These are phyloP conservation scores for Coniferiporia sulphurascens DNA, from an alignment of 1,284 basidiomycete genomes.

Conservation along the genomic window DNA sequence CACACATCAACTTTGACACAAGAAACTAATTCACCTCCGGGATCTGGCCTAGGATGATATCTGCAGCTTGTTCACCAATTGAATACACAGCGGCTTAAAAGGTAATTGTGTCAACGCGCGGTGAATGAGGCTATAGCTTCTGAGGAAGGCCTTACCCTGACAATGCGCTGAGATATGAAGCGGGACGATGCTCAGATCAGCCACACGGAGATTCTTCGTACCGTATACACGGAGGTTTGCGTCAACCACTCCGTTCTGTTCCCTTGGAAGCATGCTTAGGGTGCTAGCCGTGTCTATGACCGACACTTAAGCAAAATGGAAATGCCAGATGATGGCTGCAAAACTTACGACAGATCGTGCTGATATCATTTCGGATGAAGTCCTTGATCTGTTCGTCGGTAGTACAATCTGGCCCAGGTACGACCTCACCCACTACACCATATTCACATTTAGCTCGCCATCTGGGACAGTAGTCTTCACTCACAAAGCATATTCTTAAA, in stretches of 20 bases:
- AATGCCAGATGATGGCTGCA: slow-evolving; percentile 6
- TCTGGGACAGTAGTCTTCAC: slow-evolving; percentile 13
- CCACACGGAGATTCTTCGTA: slow-evolving; percentile 29
- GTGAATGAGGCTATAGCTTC: not conserved
- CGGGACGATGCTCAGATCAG: slow-evolving; percentile 26
- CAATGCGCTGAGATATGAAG: slow-evolving; percentile 23
- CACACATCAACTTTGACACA: too few relatives aligned
- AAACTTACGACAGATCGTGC: slow-evolving; percentile 2
- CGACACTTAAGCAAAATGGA: not conserved
- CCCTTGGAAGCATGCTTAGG: slow-evolving; percentile 35
- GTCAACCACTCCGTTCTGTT: slow-evolving; percentile 38
- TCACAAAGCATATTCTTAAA: slow-evolving; percentile 22
- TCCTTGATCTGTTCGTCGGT: slow-evolving; percentile 17
- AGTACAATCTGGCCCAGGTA: slow-evolving; percentile 15
- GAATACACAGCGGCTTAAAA: slow-evolving; percentile 21
- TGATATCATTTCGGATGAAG: slow-evolving; percentile 9
- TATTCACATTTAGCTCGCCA: not conserved
- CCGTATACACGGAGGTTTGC: slow-evolving; percentile 29
- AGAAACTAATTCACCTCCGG: not conserved
- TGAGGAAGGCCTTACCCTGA: slow-evolving; percentile 12
- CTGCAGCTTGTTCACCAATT: slow-evolving; percentile 15
- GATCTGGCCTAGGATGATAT: not conserved
- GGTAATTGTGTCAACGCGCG: not conserved
- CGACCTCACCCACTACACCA: slow-evolving; percentile 11
- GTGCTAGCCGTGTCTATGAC: slow-evolving; percentile 31